Evolutionary conservation across 768 basidiomycete species (phyloP).

Genomic region (Suillus cothurnatus): DNA sequence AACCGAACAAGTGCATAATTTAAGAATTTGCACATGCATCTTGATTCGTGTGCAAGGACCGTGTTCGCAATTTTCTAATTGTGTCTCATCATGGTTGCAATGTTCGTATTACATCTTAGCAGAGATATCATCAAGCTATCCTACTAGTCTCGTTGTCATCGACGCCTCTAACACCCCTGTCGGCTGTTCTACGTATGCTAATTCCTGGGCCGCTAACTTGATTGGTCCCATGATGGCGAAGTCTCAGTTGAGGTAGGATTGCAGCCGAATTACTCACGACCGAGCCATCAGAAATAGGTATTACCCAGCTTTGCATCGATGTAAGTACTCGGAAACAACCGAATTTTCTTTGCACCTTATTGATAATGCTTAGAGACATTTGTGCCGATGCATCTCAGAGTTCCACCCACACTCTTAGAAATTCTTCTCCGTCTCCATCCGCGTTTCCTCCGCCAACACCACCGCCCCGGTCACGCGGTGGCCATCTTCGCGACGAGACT

Average conservation of each 20-base stretch:
- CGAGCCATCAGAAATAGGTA: background rate
- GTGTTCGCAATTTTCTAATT: background rate
- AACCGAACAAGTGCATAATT: background rate
- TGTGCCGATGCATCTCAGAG: background rate
- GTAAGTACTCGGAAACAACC: background rate
- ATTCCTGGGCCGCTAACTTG: conserved; percentile 54
- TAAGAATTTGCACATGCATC: background rate
- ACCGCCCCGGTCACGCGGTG: background rate
- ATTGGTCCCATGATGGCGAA: conserved; percentile 11
- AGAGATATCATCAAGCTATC: conserved; percentile 47
- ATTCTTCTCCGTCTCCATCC: background rate
- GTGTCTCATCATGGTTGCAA: conserved; percentile 35
- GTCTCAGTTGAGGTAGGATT: background rate
- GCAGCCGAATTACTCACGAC: background rate
- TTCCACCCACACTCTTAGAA: background rate
- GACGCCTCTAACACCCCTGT: conserved; percentile 71
- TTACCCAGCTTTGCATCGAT: background rate
- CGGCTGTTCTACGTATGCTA: conserved; percentile 64
- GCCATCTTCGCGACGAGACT: background rate
- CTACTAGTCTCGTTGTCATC: conserved; percentile 67
- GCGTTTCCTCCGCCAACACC: too few relatives aligned
- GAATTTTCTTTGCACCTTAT: background rate
- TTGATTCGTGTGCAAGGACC: conserved; percentile 41
- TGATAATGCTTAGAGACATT: background rate
- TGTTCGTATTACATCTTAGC: conserved; percentile 67